Evolutionary conservation across 2,329 filamentous ascomycete species (phyloP).

Genomic region (Colletotrichum cereale): DNA sequence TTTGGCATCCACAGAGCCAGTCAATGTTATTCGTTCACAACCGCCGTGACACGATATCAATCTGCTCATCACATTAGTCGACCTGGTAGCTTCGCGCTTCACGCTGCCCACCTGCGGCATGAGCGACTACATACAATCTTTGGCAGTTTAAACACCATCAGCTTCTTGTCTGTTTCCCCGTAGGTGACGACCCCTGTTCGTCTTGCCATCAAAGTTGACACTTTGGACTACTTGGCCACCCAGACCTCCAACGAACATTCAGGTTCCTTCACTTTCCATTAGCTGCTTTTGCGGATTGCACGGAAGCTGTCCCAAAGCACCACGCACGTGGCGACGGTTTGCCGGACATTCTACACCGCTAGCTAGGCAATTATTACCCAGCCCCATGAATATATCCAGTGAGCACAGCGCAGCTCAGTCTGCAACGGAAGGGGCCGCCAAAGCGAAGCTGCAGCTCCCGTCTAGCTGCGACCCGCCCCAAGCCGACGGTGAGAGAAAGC

Average conservation of each 20-base stretch:
- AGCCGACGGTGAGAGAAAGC: conserved; percentile 75
- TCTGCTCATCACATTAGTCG: background rate
- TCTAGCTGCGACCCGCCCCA: conserved; percentile 88
- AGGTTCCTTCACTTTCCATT: background rate
- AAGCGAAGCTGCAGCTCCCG: conserved; percentile 72
- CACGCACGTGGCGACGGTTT: too few species aligned
- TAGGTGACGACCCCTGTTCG: background rate
- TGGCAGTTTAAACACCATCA: background rate
- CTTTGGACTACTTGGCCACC: background rate
- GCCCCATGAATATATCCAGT: conserved; percentile 29
- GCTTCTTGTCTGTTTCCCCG: background rate
- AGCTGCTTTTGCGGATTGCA: too few species aligned
- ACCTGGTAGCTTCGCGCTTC: background rate
- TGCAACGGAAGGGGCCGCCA: conserved; percentile 11
- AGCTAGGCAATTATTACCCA: background rate
- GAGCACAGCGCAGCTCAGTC: conserved; percentile 29
- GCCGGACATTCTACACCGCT: background rate
- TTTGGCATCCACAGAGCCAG: background rate
- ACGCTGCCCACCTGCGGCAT: background rate
- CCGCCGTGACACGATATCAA: background rate
- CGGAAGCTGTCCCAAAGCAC: background rate
- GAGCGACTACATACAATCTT: background rate
- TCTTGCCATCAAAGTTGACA: background rate
- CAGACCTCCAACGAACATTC: background rate
- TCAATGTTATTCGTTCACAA: background rate